Evolutionary conservation across 1,284 basidiomycete genomes (phyloP), one percentile per base, ranked within the genome.

Genomic region (Ganoderma lucidum): DNA sequence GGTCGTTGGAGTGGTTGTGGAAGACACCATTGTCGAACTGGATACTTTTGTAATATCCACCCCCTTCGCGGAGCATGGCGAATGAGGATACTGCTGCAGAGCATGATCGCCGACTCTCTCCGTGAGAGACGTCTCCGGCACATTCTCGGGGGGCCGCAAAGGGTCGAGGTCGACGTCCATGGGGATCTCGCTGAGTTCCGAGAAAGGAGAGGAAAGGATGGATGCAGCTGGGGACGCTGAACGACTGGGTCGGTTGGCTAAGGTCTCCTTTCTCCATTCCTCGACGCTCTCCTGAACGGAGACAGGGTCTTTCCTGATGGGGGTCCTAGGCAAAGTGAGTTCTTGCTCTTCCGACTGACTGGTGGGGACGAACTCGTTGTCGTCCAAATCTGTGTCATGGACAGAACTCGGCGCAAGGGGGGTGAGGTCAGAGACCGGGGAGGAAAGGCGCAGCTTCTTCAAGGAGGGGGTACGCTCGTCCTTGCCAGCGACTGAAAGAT

Each of bases 291-390:
- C 78, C 66, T 80, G 81, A 30, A 84, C 77, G n/a, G 78, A 77
- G 32, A 68, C 72, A 0, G 78, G 70, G 67, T 82, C 75, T 62
- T 76, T 77, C 39, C 37, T 14, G 41, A 65, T 68, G 17, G 75
- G 60, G 23, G 69, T 58, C 62, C 73, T 73, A 30, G 81, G 78
- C 9, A 82, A 70, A 65, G 82, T 77, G 65, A 87, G 80, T 65
- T 91, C 90, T 63, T 83, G 81, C 75, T 93, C 92, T 71, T 91
- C 88, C 58, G 90, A 90, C 75, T 91, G 88, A 72, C 90, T 92
- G 56, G 88, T 91, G n/a, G 88, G 89, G 17, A 93, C 81, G 28
- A 84, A 75, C 65, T 84, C 81, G 41, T 73, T 75, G 19, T 84
- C 81, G 58, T 76, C 77, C 19, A 69, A 19, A n/a, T 75, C 75